Evolutionary conservation across 176 grass and related monocot genomes (phyloP).

Genomic region (Urochloa ruziziensis): DNA sequence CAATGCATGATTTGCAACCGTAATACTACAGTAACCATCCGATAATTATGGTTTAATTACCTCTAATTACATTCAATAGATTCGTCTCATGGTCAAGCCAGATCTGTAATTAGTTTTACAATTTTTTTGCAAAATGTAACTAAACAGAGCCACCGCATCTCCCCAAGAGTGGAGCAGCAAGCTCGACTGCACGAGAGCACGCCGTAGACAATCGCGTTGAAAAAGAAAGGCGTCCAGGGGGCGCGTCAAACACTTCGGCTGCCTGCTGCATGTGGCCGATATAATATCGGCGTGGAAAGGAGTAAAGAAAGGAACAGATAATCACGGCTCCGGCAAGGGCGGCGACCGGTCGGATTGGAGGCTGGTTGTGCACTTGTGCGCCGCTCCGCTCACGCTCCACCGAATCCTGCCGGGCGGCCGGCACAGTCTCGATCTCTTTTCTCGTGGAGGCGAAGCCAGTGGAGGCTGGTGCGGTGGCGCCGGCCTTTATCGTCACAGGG

Average conservation of each 20-base stretch:
- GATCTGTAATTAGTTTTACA: no score
- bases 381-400: not conserved
- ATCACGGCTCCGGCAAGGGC: not conserved
- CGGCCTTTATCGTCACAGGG: not conserved
- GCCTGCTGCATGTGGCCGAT: not conserved
- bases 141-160: no score
- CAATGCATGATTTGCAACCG: no score
- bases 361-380: not conserved
- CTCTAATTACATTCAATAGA: no score
- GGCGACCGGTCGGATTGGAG: not conserved
- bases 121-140: no score
- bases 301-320: conserved; percentile 7
- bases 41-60: no score
- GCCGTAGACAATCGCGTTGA: conserved; percentile 20
- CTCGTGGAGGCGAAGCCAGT: not conserved
- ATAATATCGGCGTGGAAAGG: not conserved
- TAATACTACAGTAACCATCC: no score
- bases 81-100: no score
- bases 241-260: not conserved
- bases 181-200: not conserved
- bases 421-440: no score
- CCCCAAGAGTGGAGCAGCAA: no score
- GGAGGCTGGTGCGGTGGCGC: not conserved
- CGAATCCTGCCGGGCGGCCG: not conserved
- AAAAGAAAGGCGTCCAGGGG: not conserved